phyloP scores from a whole-genome alignment of 2,329 filamentous ascomycete genomes.

The Eurotiales sp. region DNA sequence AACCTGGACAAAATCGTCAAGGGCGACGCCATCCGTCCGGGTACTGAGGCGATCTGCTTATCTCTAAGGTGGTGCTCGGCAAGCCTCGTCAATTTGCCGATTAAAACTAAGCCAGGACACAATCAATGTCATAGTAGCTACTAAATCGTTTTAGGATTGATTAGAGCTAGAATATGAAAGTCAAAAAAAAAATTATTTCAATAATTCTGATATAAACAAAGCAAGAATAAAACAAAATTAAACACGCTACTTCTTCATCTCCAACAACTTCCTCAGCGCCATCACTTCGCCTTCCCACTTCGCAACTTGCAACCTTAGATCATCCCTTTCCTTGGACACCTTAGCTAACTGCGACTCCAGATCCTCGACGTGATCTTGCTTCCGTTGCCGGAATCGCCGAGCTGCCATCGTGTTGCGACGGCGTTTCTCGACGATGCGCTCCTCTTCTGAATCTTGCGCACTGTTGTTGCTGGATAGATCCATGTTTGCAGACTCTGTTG shows the following conservation, averaged over 20 bases:
- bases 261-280: constrained; percentile 26
- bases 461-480: constrained; percentile 14
- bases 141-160: too few species aligned
- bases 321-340: constrained; percentile 31
- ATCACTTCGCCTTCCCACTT: constrained; percentile 36
- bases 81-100: too few species aligned
- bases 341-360: constrained; percentile 31
- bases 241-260: constrained; percentile 13
- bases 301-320: constrained; percentile 31
- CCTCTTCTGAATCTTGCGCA: constrained; percentile 15
- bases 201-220: not conserved
- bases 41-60: too few species aligned
- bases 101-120: too few species aligned
- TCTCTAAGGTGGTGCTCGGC: too few species aligned
- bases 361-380: constrained; percentile 29
- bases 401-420: constrained; percentile 35
- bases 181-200: not conserved
- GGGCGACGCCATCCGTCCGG: too few species aligned
- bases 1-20: too few species aligned
- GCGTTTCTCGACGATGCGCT: constrained; percentile 26
- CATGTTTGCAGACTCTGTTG: not conserved
- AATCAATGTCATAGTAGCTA: too few species aligned
- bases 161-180: too few species aligned
- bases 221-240: not conserved
- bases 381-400: constrained; percentile 33